phyloP scores from a whole-genome alignment of 2,329 filamentous ascomycete species.

The Trichothecium roseum region DNA sequence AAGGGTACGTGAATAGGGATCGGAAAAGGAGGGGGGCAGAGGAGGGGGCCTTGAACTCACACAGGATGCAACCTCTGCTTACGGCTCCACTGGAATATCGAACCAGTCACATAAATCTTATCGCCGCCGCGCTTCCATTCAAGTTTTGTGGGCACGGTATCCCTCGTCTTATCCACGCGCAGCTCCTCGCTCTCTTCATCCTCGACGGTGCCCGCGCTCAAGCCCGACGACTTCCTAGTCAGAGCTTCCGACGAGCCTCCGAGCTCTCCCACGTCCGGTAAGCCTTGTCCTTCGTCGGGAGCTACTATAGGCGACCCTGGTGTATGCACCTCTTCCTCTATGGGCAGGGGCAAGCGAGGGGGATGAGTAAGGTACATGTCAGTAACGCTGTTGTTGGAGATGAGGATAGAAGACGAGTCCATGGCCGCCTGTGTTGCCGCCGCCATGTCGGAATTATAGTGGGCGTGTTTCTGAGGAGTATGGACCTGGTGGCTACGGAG shows the following conservation, averaged over 20 bases:
- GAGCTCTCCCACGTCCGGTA: slow-evolving; percentile 39
- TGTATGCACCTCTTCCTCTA: slow-evolving; percentile 81
- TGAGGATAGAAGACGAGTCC: slow-evolving; percentile 30
- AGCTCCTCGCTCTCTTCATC: slow-evolving; percentile 77
- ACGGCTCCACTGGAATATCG: slow-evolving; percentile 93
- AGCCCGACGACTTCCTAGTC: slow-evolving; percentile 43
- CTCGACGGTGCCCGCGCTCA: slow-evolving; percentile 48
- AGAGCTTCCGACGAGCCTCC: slow-evolving; percentile 38
- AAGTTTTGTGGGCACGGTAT: slow-evolving; percentile 72
- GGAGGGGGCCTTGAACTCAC: slow-evolving; percentile 43
- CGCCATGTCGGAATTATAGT: slow-evolving; percentile 14
- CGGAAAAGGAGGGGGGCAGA: neutral
- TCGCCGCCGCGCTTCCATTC: slow-evolving; percentile 79
- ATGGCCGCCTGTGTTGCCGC: slow-evolving; percentile 12
- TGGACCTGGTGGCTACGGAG: slow-evolving; percentile 23
- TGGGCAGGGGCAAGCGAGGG: slow-evolving; percentile 81
- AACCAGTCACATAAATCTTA: slow-evolving; percentile 92
- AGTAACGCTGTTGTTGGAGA: slow-evolving; percentile 47
- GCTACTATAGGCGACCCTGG: slow-evolving; percentile 84
- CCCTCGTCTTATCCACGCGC: slow-evolving; percentile 61
- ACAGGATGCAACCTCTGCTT: slow-evolving; percentile 80
- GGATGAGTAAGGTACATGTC: slow-evolving; percentile 61
- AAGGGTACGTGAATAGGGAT: neutral
- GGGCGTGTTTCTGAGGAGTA: slow-evolving; percentile 12
- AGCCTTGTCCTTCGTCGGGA: slow-evolving; percentile 47